Evolutionary conservation across 2,329 filamentous ascomycete species (phyloP), one percentile per base, ranked within the genome.

Genomic region (Fusarium nurragi): DNA sequence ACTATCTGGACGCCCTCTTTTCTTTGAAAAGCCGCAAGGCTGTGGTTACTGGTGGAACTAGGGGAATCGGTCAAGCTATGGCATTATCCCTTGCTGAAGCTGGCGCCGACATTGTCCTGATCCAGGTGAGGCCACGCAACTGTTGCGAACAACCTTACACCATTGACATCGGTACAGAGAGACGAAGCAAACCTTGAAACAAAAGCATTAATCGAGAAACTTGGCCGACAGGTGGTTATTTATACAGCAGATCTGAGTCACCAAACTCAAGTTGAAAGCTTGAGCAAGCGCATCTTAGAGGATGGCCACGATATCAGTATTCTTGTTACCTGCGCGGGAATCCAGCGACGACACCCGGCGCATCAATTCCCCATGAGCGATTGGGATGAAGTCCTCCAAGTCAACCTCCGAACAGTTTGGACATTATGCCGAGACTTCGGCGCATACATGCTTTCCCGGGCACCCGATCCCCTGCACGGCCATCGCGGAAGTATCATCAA

Each of bases 401-500:
- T 96, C 41, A 97, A 97, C 79, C 86, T 97, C 37, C 90, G 85
- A 71, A 84, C 90, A 34, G 91, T 95, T 47, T 97, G 97, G 79
- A 87, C 87, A 0, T 82, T 96, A 51, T 86, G 87, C 77, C 88
- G 92, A 59, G 91, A 94, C 75, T 84, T 92, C 16, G 92, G 91
- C 63, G 87, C 88, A 10, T 89, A 94, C 79, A 93, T 94, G 87
- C 86, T 95, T 18, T 74, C 77, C 2, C 85, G 88, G 13, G 71
- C 76, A 2, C 77, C 79, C 0, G 80, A 80, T 2, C 69, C 78
- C 18, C 26, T 13, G 6, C 83, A 81, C 6, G 84, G 84, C 46
- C 84, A 88, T 23, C 80, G 85, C 54, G 91, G 91, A 22, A 84
- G 83, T 72, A 90, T 97, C 79, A 90, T 97, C 81, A 97, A 97